These are phyloP conservation scores for Blastobotrys proliferans DNA, from an alignment of 1,139 yeast species.

Conservation along the genomic window DNA sequence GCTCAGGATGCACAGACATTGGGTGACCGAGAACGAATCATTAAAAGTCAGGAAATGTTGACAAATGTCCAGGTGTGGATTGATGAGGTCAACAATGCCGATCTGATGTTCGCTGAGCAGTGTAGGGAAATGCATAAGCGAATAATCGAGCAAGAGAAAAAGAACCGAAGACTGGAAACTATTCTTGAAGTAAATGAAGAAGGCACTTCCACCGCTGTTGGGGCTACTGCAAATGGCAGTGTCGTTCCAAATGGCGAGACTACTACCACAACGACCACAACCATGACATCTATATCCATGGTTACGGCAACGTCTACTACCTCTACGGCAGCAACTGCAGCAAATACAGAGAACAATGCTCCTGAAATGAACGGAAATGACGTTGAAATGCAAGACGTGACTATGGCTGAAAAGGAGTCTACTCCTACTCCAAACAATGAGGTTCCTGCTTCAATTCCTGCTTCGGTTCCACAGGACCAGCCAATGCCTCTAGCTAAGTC, in stretches of 20 bases:
- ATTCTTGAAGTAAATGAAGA: conserved; percentile 1
- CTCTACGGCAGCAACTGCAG: neutral
- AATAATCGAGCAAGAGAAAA: conserved; percentile 40
- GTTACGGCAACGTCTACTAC: neutral
- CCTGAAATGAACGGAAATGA: no score
- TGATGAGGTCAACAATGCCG: conserved; percentile 70
- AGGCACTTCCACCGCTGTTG: no score
- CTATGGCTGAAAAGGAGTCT: neutral
- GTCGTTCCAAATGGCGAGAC: neutral
- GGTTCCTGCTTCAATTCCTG: no score
- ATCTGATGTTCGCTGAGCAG: conserved; percentile 65
- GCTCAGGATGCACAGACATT: conserved; percentile 68
- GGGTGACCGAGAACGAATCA: conserved; percentile 79
- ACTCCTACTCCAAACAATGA: neutral
- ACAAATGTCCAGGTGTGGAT: conserved; percentile 95
- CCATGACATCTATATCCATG: neutral
- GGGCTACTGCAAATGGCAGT: conserved; percentile 4
- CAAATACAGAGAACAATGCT: neutral
- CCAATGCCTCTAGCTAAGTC: neutral
- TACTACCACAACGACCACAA: neutral
- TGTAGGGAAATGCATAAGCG: conserved; percentile 73
- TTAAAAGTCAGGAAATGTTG: conserved; percentile 92
- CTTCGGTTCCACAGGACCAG: no score
- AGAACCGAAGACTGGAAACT: conserved; percentile 11
- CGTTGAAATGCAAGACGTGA: conserved; percentile 1